A percentile compares a stretch with the other conserved stretches of the same genome.
Conservation (phyloP, 2,329 filamentous ascomycete species). For the Tothia fuscella region DNA sequence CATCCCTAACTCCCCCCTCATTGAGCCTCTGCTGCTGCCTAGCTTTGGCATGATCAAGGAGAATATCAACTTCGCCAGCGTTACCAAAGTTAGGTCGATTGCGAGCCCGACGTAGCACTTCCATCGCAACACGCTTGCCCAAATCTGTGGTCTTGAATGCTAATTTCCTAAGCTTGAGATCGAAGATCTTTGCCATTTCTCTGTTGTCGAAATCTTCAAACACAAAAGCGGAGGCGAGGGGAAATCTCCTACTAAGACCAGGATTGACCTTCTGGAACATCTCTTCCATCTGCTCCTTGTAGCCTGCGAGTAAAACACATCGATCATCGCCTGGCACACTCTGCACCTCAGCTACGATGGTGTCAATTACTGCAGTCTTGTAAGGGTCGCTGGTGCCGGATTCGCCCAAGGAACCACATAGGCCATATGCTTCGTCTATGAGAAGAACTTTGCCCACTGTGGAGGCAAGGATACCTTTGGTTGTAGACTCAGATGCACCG, state of each 20-base stretch:
- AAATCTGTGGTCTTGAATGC: constrained; percentile 40
- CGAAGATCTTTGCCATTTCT: constrained; percentile 48
- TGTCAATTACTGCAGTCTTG: constrained; percentile 58
- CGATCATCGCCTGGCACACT: constrained; percentile 58
- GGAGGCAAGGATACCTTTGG: constrained; percentile 56
- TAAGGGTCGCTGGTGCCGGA: constrained; percentile 33
- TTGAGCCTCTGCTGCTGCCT: constrained; percentile 35
- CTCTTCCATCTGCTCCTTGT: constrained; percentile 54
- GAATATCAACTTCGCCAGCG: constrained; percentile 60
- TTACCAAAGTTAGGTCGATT: constrained; percentile 60
- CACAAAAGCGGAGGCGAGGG: constrained; percentile 47
- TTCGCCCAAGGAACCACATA: constrained; percentile 35
- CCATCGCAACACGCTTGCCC: constrained; percentile 43
- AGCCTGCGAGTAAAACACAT: constrained; percentile 60
- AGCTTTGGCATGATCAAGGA: constrained; percentile 47
- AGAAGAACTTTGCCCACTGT: constrained; percentile 63
- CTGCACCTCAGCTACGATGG: constrained; percentile 62
- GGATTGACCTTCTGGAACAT: constrained; percentile 69
- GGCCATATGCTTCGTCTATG: constrained; percentile 68
- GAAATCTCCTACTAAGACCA: constrained; percentile 55
- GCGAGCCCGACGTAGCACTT: constrained; percentile 48
- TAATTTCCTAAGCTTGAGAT: constrained; percentile 48
- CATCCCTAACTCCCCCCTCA: constrained; percentile 16
- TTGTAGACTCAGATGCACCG: constrained; percentile 57
- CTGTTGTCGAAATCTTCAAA: constrained; percentile 57